phyloP scores from a whole-genome alignment of 2,329 filamentous ascomycete species.

The Stagonosporopsis cucurbitacearum region DNA sequence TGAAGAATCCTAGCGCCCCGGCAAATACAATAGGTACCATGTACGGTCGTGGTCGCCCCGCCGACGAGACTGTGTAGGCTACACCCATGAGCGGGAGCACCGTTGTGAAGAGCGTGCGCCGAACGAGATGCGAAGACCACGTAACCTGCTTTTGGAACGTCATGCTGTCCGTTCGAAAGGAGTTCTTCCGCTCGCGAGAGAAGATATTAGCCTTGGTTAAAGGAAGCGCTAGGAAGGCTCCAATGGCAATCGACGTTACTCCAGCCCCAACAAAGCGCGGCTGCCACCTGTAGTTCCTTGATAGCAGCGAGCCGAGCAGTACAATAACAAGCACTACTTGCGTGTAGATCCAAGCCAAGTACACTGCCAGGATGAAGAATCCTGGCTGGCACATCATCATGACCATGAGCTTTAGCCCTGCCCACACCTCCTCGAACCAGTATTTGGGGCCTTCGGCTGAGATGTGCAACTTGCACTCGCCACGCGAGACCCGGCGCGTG shows the following conservation, averaged over 20 bases:
- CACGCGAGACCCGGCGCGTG: slow-evolving; percentile 66
- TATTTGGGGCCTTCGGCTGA: slow-evolving; percentile 73
- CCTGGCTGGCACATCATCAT: slow-evolving; percentile 78
- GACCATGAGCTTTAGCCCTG: slow-evolving; percentile 69
- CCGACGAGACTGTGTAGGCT: slow-evolving; percentile 71
- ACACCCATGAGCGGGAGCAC: slow-evolving; percentile 70
- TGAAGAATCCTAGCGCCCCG: slow-evolving; percentile 71
- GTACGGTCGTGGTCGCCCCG: slow-evolving; percentile 63
- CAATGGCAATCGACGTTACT: slow-evolving; percentile 70
- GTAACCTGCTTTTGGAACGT: slow-evolving; percentile 68
- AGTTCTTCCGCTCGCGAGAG: slow-evolving; percentile 66
- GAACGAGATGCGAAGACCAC: slow-evolving; percentile 75
- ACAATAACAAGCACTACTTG: slow-evolving; percentile 76
- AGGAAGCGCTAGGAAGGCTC: slow-evolving; percentile 72
- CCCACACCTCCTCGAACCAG: slow-evolving; percentile 79
- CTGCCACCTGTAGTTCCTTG: slow-evolving; percentile 68
- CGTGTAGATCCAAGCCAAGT: slow-evolving; percentile 79
- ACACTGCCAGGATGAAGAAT: slow-evolving; percentile 74
- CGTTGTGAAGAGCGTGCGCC: slow-evolving; percentile 71
- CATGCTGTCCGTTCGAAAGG: slow-evolving; percentile 69
- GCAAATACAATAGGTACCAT: slow-evolving; percentile 72
- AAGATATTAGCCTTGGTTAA: slow-evolving; percentile 75
- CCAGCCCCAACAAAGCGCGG: slow-evolving; percentile 71
- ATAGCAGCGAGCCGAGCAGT: slow-evolving; percentile 72
- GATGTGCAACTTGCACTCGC: slow-evolving; percentile 79